Evolutionary conservation across 2,329 filamentous ascomycete species (phyloP), one percentile per base, ranked within the genome.

Genomic region (Periconia sp.): DNA sequence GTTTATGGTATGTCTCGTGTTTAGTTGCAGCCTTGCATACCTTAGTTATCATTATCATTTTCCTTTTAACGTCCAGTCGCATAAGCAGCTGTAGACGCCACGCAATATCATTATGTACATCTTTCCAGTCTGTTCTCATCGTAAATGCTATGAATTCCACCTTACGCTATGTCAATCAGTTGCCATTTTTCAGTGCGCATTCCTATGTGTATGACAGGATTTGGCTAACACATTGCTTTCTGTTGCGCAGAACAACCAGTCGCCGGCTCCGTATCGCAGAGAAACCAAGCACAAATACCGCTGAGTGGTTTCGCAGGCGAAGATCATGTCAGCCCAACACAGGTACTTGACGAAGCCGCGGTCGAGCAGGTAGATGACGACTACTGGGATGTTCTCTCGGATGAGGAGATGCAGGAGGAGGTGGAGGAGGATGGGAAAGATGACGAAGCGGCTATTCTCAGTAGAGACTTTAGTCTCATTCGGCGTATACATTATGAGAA

Each of bases 311-410:
- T 68, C 25, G 72, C 72, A 16, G 72, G 73, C 33, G 73, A 76
- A 13, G 62, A 68, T 25, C 57, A 66, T 24, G 45, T 58, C 36
- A 69, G 65, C 28, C 66, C 65, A 12, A 68, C 65, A 7, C 59
- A 68, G 25, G 36, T 61, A n/a, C 65, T 70, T 17, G 59, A 69
- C 35, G 65, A 68, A 50, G 66, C 65, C 36, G 65, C 65, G 13
- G 48, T 78, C 12, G 75, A 78, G 54, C 63, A 63, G 18, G 69
- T 72, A 35, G 76, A 78, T 42, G 73, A 78, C 36, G 74, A 78
- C 37, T 78, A 78, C 48, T 78, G 70, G 54, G 76, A 78, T 45
- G 69, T 78, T 12, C 57, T 74, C 1, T 73, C 74, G 0, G 75
- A 78, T 38, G 75, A 78, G 46, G 75, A 78, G 16, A 68, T 70